These are phyloP conservation scores for Begonia loranthoides DNA, from an alignment of 306 rosid species.

Conservation along the genomic window DNA sequence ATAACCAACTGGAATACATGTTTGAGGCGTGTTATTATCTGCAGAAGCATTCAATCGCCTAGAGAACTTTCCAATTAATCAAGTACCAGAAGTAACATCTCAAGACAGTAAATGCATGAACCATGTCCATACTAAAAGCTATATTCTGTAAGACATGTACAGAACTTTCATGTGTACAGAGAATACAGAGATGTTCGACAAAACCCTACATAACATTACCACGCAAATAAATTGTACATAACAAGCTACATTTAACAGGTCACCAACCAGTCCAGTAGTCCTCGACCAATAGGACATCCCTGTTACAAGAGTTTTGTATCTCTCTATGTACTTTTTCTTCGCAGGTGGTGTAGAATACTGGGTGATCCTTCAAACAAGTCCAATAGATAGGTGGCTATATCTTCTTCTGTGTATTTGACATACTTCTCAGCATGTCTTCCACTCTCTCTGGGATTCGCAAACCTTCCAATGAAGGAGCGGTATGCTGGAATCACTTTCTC, in stretches of 20 bases:
- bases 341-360: conserved; percentile 53
- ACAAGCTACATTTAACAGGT: background rate
- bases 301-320: background rate
- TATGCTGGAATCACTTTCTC: conserved; percentile 96
- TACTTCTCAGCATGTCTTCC: conserved; percentile 77
- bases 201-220: background rate
- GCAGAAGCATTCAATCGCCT: too few relatives aligned
- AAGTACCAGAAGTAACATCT: too few relatives aligned
- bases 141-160: background rate
- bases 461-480: conserved; percentile 87
- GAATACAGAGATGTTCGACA: background rate
- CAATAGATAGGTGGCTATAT: conserved; percentile 57
- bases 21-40: too few relatives aligned
- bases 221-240: background rate
- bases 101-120: background rate
- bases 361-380: conserved; percentile 84
- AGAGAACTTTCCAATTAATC: too few relatives aligned
- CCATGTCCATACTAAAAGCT: background rate
- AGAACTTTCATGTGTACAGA: background rate
- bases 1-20: too few relatives aligned
- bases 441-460: conserved; percentile 57
- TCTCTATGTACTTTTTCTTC: conserved; percentile 58
- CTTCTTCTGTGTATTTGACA: conserved; percentile 78
- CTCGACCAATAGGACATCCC: background rate
- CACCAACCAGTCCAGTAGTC: background rate